Evolutionary conservation across 2,329 filamentous ascomycete genomes (phyloP).

Genomic region (Diaporthe citri): DNA sequence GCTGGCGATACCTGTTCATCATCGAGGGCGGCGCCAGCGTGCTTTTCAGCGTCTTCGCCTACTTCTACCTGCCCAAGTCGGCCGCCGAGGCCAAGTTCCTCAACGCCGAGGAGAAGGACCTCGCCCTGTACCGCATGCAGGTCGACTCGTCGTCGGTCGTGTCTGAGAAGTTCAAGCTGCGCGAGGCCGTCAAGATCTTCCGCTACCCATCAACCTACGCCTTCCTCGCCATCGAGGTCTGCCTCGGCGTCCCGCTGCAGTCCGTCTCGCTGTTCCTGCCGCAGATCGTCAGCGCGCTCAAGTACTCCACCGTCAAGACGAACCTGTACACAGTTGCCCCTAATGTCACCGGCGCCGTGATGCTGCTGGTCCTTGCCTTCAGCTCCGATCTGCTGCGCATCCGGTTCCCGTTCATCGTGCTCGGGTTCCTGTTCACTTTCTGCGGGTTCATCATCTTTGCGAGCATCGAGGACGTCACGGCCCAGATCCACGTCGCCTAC

Average conservation of each 20-base stretch:
- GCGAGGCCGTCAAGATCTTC: conserved; percentile 66
- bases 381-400: conserved; percentile 73
- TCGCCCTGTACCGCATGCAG: conserved; percentile 81
- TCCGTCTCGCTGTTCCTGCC: conserved; percentile 63
- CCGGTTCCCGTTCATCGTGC: conserved; percentile 79
- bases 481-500: conserved; percentile 75
- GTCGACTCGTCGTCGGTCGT: conserved; percentile 78
- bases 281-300: conserved; percentile 65
- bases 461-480: conserved; percentile 67
- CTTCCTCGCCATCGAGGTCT: conserved; percentile 68
- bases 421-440: conserved; percentile 81
- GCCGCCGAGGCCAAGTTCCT: conserved; percentile 76
- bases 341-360: conserved; percentile 79
- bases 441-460: conserved; percentile 85
- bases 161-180: conserved; percentile 64
- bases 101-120: conserved; percentile 72
- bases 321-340: conserved; percentile 87
- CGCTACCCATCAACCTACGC: conserved; percentile 60
- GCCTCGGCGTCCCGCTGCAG: conserved; percentile 70
- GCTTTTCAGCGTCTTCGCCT: conserved; percentile 72
- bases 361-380: conserved; percentile 80
- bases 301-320: conserved; percentile 67
- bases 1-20: conserved; percentile 65
- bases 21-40: conserved; percentile 70
- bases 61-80: conserved; percentile 75